A percentile compares a stretch with the other conserved stretches of the same genome.
phyloP scores from a whole-genome alignment of 768 basidiomycete species.

The Mycena capillaripes region DNA sequence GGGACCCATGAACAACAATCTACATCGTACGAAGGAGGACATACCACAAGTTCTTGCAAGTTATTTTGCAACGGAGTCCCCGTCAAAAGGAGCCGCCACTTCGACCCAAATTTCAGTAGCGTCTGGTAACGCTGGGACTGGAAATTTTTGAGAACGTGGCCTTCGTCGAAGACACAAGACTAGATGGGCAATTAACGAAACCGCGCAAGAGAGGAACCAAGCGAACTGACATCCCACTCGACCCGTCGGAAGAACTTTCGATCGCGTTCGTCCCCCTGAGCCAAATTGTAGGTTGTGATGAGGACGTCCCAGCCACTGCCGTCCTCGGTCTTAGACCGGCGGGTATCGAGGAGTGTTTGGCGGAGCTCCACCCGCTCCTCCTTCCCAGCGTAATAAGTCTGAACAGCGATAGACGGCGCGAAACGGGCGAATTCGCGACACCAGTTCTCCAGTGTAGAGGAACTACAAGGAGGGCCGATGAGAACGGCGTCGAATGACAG shows the following conservation, averaged over 20 bases:
- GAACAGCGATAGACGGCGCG: slow-evolving; percentile 86
- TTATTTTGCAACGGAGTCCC: slow-evolving; percentile 97
- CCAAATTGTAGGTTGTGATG: slow-evolving; percentile 96
- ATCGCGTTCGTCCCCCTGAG: slow-evolving; percentile 90
- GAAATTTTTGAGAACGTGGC: slow-evolving; percentile 97
- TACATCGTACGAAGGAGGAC: slow-evolving; percentile 44
- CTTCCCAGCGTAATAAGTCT: slow-evolving; percentile 95
- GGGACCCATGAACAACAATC: slow-evolving; percentile 13
- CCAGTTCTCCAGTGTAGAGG: slow-evolving; percentile 99
- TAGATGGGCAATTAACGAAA: slow-evolving; percentile 47
- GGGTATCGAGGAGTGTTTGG: slow-evolving; percentile 76
- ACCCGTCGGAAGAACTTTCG: slow-evolving; percentile 94
- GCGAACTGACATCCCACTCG: slow-evolving; percentile 88
- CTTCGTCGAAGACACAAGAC: slow-evolving; percentile 97
- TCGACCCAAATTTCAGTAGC: slow-evolving; percentile 85
- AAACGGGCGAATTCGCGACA: slow-evolving; percentile 95
- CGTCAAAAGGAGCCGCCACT: slow-evolving; percentile 93
- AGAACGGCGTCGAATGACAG: not conserved
- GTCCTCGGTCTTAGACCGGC: slow-evolving; percentile 59
- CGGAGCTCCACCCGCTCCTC: slow-evolving; percentile 84
- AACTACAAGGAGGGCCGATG: slow-evolving; percentile 58
- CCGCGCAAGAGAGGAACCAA: not conserved
- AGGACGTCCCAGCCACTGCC: slow-evolving; percentile 90
- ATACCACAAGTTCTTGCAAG: slow-evolving; percentile 88
- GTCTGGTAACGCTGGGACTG: slow-evolving; percentile 97